Percentiles rank a stretch among this genome's conserved stretches.
phyloP scores from a whole-genome alignment of 2,329 filamentous ascomycete species.

The Trichoderma sp. region DNA sequence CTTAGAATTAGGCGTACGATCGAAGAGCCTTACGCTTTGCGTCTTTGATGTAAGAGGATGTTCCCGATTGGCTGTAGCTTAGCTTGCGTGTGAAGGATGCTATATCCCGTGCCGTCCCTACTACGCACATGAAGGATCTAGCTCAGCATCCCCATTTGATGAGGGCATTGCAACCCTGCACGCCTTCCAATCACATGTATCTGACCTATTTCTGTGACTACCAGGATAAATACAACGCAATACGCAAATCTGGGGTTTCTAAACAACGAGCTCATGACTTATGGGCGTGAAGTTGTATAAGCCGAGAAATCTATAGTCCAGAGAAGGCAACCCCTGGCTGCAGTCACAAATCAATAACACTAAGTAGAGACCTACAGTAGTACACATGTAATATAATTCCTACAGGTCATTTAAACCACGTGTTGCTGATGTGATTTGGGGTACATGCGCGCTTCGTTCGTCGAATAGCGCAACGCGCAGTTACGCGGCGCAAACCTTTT shows the following conservation, averaged over 20 bases:
- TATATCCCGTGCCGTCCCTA: background rate
- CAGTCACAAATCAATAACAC: background rate
- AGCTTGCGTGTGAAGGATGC: background rate
- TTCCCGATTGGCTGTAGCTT: background rate
- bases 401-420: background rate
- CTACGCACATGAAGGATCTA: background rate
- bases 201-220: background rate
- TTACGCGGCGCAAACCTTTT: background rate
- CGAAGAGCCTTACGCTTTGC: background rate
- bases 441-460: background rate
- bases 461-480: background rate
- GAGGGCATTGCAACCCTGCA: background rate
- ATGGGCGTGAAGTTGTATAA: background rate
- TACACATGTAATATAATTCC: background rate
- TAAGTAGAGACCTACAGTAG: background rate
- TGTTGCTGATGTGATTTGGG: background rate
- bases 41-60: background rate
- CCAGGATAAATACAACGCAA: background rate
- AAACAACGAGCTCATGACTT: background rate
- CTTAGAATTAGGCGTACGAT: background rate
- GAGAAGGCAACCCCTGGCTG: background rate
- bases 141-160: background rate
- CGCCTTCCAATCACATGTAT: background rate
- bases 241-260: background rate
- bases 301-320: background rate